Percentiles rank a stretch among this genome's conserved stretches.
These are phyloP conservation scores for Phytopythium cucurbitacearum DNA, from an alignment of 352 stramenopile genomes.

Conservation along the genomic window DNA sequence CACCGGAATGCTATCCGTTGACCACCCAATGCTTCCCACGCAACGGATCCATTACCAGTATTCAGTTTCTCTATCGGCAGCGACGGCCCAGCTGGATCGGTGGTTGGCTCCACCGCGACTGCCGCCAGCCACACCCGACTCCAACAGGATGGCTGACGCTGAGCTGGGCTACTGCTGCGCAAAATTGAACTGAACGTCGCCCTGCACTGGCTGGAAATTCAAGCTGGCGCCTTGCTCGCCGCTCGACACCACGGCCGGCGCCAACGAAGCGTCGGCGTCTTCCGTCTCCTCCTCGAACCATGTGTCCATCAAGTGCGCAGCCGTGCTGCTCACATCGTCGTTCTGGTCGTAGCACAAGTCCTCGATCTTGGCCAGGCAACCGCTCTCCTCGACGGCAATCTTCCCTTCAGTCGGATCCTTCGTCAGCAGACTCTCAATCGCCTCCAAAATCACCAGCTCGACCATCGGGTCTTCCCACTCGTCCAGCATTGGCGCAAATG, in stretches of 20 bases:
- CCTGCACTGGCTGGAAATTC: constrained; percentile 68
- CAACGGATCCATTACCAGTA: too few species aligned
- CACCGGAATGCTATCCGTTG: too few species aligned
- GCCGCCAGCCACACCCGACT: too few species aligned
- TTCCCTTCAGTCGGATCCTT: constrained; percentile 59
- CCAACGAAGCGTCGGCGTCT: constrained; percentile 30
- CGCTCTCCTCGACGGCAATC: constrained; percentile 75
- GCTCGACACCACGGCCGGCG: constrained; percentile 37
- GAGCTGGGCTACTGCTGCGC: constrained; percentile 11
- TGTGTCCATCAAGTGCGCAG: constrained; percentile 75
- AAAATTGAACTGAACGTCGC: constrained; percentile 74
- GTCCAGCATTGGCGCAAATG: constrained; percentile 67
- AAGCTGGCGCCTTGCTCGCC: constrained; percentile 31
- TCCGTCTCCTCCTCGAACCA: constrained; percentile 73
- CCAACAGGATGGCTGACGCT: neutral
- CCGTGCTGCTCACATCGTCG: constrained; percentile 68
- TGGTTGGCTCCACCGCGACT: too few species aligned
- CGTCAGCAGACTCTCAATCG: constrained; percentile 63
- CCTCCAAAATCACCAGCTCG: constrained; percentile 82
- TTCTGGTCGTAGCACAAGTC: constrained; percentile 83
- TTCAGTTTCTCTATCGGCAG: too few species aligned
- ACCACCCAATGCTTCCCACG: too few species aligned
- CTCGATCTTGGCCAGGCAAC: constrained; percentile 72
- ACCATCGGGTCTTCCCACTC: constrained; percentile 85
- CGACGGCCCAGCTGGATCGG: too few species aligned